Percentiles rank a stretch among this genome's conserved stretches.
Conservation (phyloP, 352 stramenopile genomes). For the Pythium rhizo-oryzae region DNA sequence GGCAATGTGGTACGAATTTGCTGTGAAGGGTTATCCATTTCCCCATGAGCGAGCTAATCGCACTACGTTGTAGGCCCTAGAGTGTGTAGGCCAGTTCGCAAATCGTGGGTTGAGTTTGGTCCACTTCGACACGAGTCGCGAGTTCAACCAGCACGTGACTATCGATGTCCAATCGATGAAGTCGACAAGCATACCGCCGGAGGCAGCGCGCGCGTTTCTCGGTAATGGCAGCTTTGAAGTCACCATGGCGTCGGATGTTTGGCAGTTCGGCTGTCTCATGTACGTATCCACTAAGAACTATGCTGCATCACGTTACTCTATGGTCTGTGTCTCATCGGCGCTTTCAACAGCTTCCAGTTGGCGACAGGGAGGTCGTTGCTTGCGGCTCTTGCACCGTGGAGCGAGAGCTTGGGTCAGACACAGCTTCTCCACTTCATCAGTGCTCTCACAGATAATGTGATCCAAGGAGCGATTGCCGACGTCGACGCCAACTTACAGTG, state of each 20-base stretch:
- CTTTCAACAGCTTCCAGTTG: constrained; percentile 45
- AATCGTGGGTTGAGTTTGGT: constrained; percentile 43
- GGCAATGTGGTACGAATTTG: constrained; percentile 59
- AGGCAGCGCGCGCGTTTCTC: constrained; percentile 56
- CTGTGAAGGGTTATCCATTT: background rate
- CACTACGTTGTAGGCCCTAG: constrained; percentile 32
- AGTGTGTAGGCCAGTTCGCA: constrained; percentile 53
- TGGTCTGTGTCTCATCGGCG: background rate
- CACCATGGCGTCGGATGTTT: constrained; percentile 60
- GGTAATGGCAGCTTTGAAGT: constrained; percentile 42
- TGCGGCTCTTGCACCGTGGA: constrained; percentile 52
- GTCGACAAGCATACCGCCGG: constrained; percentile 41
- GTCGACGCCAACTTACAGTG: constrained; percentile 36
- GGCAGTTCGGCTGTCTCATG: constrained; percentile 78
- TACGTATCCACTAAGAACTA: constrained; percentile 28
- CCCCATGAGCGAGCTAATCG: background rate
- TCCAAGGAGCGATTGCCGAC: constrained; percentile 40
- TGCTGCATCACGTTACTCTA: background rate
- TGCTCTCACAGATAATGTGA: constrained; percentile 51
- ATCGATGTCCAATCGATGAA: constrained; percentile 38
- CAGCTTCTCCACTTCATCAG: constrained; percentile 60
- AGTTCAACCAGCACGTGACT: constrained; percentile 34
- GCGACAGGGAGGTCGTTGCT: constrained; percentile 48
- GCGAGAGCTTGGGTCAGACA: constrained; percentile 30
- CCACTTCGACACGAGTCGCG: constrained; percentile 45